These are phyloP conservation scores for Corynascus novoguineensis DNA, from an alignment of 495 filamentous ascomycete genomes.

Conservation along the genomic window DNA sequence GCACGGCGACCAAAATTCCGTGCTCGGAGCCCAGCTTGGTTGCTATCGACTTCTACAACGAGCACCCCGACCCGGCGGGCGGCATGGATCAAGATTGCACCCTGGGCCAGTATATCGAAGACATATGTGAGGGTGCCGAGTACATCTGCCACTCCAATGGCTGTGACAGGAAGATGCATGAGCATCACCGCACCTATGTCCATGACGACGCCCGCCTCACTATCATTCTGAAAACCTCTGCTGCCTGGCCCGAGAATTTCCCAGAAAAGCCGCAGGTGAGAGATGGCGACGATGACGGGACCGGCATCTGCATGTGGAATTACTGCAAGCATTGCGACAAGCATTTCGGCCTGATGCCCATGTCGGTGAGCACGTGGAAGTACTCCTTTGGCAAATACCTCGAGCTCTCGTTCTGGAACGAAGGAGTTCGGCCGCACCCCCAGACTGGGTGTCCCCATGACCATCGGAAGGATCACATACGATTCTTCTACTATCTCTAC, in stretches of 20 bases:
- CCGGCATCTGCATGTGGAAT: slow-evolving; percentile 93
- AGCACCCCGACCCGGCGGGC: slow-evolving; percentile 59
- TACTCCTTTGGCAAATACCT: slow-evolving; percentile 98
- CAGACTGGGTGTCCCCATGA: slow-evolving; percentile 83
- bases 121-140: slow-evolving; percentile 71
- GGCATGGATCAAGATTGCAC: slow-evolving; percentile 81
- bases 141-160: slow-evolving; percentile 72
- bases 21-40: slow-evolving; percentile 85
- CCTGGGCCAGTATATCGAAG: slow-evolving; percentile 91
- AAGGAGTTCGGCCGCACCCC: slow-evolving; percentile 68
- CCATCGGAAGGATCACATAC: slow-evolving; percentile 82
- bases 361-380: slow-evolving; percentile 96
- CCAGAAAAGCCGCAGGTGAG: slow-evolving; percentile 37
- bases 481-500: slow-evolving; percentile 79
- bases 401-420: slow-evolving; percentile 94
- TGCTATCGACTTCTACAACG: slow-evolving; percentile 85
- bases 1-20: slow-evolving; percentile 82
- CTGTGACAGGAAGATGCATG: slow-evolving; percentile 82
- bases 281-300: slow-evolving; percentile 29
- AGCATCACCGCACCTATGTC: slow-evolving; percentile 95
- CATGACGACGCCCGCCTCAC: slow-evolving; percentile 93
- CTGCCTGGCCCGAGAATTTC: slow-evolving; percentile 42
- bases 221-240: slow-evolving; percentile 72
- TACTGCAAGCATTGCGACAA: slow-evolving; percentile 85
- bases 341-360: slow-evolving; percentile 83